These are phyloP conservation scores for Kwoniella shivajii DNA, from an alignment of 1,284 basidiomycete genomes.

Conservation along the genomic window DNA sequence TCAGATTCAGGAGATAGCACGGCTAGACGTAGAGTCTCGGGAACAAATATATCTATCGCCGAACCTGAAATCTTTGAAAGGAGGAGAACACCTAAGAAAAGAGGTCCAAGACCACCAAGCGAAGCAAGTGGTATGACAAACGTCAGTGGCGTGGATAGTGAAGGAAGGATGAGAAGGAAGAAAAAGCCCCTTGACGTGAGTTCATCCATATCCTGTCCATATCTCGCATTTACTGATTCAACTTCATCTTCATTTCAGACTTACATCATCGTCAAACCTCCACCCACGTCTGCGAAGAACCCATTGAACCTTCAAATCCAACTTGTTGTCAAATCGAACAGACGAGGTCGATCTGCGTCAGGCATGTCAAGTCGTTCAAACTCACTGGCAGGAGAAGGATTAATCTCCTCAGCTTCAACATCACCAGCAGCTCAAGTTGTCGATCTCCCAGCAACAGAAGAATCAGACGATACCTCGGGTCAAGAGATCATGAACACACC, in stretches of 20 bases:
- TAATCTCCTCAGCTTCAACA: background rate
- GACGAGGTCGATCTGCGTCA: conserved; percentile 25
- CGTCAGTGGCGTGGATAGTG: conserved; percentile 7
- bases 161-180: conserved; percentile 9
- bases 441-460: conserved; percentile 2
- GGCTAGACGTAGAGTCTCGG: conserved; percentile 19
- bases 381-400: conserved; percentile 3
- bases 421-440: conserved; percentile 7
- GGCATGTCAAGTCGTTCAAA: conserved; percentile 27
- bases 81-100: conserved; percentile 2
- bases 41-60: conserved; percentile 23
- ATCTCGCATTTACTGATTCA: background rate
- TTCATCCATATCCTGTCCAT: conserved; percentile 3
- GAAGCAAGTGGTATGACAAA: conserved; percentile 9
- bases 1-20: conserved; percentile 12
- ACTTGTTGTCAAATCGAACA: conserved; percentile 61
- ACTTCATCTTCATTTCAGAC: conserved; percentile 59
- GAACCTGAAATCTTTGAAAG: conserved; percentile 19
- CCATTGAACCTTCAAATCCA: conserved; percentile 92
- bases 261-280: conserved; percentile 58
- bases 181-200: conserved; percentile 26
- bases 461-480: background rate
- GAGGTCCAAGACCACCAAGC: conserved; percentile 13
- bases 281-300: conserved; percentile 74
- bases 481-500: background rate